Evolutionary conservation across 306 rosid genomes (phyloP).

Genomic region (Quillaja saponaria): DNA sequence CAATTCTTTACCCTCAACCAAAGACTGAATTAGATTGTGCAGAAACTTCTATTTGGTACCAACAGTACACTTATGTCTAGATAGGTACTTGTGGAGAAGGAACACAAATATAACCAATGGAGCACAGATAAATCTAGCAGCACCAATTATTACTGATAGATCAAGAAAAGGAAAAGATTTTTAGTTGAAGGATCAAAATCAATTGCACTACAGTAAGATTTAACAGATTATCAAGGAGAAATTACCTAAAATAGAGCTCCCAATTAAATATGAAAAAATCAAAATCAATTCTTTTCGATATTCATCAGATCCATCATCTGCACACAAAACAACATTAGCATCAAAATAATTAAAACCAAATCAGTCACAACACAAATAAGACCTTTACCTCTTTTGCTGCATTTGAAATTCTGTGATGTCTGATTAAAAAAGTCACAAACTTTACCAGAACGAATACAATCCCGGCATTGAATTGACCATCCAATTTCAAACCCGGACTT

Average conservation of each 20-base stretch:
- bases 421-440: not conserved
- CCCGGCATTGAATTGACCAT: conserved; percentile 27
- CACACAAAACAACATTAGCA: not conserved
- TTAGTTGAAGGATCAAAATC: not conserved
- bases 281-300: too few relatives aligned
- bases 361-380: not conserved
- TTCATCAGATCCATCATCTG: not conserved
- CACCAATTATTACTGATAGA: not conserved
- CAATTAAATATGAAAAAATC: not conserved
- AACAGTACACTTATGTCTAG: conserved; percentile 13
- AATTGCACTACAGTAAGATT: not conserved
- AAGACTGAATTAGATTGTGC: not conserved
- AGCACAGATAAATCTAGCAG: too few relatives aligned
- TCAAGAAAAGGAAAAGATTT: not conserved
- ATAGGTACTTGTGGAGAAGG: conserved; percentile 12
- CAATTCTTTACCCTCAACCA: not conserved
- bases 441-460: conserved; percentile 17
- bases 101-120: conserved; percentile 12
- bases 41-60: not conserved
- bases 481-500: conserved; percentile 11
- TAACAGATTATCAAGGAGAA: not conserved
- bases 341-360: not conserved
- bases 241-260: not conserved
- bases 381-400: not conserved
- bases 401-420: not conserved